These are phyloP conservation scores for Mollisia scopiformis DNA, from an alignment of 2,329 filamentous ascomycete genomes.

Conservation along the genomic window DNA sequence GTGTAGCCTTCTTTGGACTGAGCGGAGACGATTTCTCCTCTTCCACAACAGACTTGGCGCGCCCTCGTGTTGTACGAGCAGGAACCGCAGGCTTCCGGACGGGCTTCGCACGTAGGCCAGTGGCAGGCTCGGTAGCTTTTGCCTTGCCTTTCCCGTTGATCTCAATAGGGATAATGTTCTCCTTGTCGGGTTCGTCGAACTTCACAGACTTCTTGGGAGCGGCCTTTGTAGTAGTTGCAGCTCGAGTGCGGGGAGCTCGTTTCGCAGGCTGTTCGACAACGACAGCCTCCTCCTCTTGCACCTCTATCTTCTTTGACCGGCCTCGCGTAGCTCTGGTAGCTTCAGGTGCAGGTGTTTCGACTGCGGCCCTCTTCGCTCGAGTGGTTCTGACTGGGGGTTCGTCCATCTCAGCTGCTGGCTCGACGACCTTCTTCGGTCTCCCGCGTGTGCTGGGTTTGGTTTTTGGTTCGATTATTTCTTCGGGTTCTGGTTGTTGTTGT, in stretches of 20 bases:
- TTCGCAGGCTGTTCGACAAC: slow-evolving; percentile 40
- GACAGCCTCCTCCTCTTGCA: slow-evolving; percentile 26
- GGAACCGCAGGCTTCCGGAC: slow-evolving; percentile 48
- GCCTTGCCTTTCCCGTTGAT: slow-evolving; percentile 43
- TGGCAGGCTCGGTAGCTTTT: slow-evolving; percentile 39
- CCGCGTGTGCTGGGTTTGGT: slow-evolving; percentile 48
- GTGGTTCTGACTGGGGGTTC: slow-evolving; percentile 39
- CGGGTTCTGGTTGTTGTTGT: slow-evolving; percentile 38
- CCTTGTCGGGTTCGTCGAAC: slow-evolving; percentile 65
- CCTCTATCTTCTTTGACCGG: slow-evolving; percentile 31
- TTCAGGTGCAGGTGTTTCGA: slow-evolving; percentile 26
- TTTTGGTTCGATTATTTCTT: slow-evolving; percentile 33
- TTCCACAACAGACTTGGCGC: slow-evolving; percentile 35
- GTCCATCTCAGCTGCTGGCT: slow-evolving; percentile 30
- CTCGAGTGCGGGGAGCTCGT: slow-evolving; percentile 41
- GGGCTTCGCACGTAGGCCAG: slow-evolving; percentile 48
- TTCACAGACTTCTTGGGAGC: slow-evolving; percentile 63
- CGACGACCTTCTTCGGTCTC: slow-evolving; percentile 46
- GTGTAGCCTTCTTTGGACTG: slow-evolving; percentile 67
- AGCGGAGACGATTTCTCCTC: slow-evolving; percentile 52
- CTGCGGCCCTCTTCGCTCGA: slow-evolving; percentile 45
- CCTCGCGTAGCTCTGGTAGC: slow-evolving; percentile 28
- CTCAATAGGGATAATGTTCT: slow-evolving; percentile 56
- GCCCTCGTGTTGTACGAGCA: slow-evolving; percentile 35
- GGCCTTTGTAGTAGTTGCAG: slow-evolving; percentile 44